Percentiles rank a stretch among this genome's conserved stretches.
Conservation (phyloP, 2,329 filamentous ascomycete genomes). For the Fusarium tricinctum region DNA sequence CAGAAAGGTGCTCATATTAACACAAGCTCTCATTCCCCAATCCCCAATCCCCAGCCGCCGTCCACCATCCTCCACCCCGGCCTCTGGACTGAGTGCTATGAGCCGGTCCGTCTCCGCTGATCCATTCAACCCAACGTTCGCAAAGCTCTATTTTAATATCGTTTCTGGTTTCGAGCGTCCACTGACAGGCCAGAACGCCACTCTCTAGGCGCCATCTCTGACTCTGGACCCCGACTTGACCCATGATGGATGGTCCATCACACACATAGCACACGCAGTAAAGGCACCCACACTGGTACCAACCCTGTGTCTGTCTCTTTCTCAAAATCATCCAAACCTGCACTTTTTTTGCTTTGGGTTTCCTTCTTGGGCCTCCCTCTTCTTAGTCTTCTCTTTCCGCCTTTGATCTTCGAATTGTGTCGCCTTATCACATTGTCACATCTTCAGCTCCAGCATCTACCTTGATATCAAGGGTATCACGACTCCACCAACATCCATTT, state of each 20-base stretch:
- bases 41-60: conserved; percentile 48
- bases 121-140: conserved; percentile 50
- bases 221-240: conserved; percentile 56
- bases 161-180: conserved; percentile 55
- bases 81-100: conserved; percentile 46
- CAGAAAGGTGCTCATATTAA: conserved; percentile 39
- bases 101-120: conserved; percentile 50
- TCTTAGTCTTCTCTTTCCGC: conserved; percentile 44
- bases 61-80: conserved; percentile 40
- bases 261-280: conserved; percentile 49
- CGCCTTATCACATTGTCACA: conserved; percentile 48
- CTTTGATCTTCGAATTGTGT: conserved; percentile 34
- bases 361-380: conserved; percentile 47
- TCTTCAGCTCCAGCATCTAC: conserved; percentile 38
- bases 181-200: conserved; percentile 59
- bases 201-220: conserved; percentile 61
- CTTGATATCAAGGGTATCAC: conserved; percentile 39
- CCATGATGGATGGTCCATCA: conserved; percentile 48
- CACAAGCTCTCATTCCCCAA: conserved; percentile 45
- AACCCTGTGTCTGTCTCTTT: conserved; percentile 42
- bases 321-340: conserved; percentile 50
- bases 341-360: conserved; percentile 46
- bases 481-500: conserved; percentile 38
- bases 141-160: conserved; percentile 62
- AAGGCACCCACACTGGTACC: conserved; percentile 40